Base-by-base conservation (phyloP, 768 basidiomycete species). In the Ephemerocybe angulata region DNA sequence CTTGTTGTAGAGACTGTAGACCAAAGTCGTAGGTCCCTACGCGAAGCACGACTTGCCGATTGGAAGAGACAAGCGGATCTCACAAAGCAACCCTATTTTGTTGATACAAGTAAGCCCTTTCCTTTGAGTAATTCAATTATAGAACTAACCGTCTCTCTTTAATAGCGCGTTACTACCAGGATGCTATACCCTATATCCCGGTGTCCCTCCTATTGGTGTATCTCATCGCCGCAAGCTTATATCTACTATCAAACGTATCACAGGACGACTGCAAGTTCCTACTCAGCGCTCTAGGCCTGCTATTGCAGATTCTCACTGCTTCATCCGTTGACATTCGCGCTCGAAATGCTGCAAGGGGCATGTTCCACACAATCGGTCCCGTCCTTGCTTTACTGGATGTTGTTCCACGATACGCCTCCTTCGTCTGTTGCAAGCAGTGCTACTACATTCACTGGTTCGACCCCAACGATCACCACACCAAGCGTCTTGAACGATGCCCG, bases 381-480 rank as follows among this genome's bases (percentile, higher is more conserved):
- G 8, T 43, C 30, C 13, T 54, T 31, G 13, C 19, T 47, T 19
- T 35, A 63, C 8, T 61, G 67, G 11, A 59, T 65, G 15, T 57
- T 65, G 1, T 58, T 61, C 7, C 33, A 61, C 4, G 70, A 65
- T 53, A 22, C 70, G 5, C 62, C 54, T 0, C 24, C 2, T 64
- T 69, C 40, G 61, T 25, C 12, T 28, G 22, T 46, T 41, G 42
- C 42, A 6, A n/a, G 24, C 13, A 43, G 25, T 43, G 42, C 42
- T 43, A 21, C 24, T 21, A 12, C n/a, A 43, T 43, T 13, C 24
- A 43, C 25, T 43, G 24, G n/a, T 24, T 8, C 24, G 24, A 43
- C 19, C 19, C 42, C 4, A 22, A 43, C 19, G 19, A 7, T 22
- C 4, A 12, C 4, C 19, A 19, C n/a, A 4, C 42, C n/a, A 6